Evolutionary conservation across 2,329 filamentous ascomycete genomes (phyloP), one percentile per base, ranked within the genome.

Genomic region (Colletotrichum tamarilloi): DNA sequence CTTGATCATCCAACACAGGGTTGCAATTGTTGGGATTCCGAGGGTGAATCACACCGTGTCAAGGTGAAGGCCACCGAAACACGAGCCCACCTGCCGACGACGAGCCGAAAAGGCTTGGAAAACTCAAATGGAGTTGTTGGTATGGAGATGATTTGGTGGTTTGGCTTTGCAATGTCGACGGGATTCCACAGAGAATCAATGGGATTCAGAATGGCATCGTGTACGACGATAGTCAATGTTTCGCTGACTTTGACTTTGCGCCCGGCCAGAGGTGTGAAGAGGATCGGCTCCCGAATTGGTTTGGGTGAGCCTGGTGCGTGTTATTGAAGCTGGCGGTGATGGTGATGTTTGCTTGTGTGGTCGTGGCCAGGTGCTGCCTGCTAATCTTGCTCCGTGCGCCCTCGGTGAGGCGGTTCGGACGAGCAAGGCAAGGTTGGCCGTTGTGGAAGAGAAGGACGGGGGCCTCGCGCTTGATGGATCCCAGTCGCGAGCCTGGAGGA

Each of bases 31-130:
- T 72, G 62, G 72, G 71, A 66, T 70, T 71, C 56, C 57, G 32
- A 65, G 46, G 52, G 55, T 70, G 67, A 73, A 73, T 70, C 67
- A 73, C 42, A 70, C 70, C 30, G 55, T 69, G 66, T 55, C 66
- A 60, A 73, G 70, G 70, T 73, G 70, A 73, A 64, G 32, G 30
- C 62, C 68, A 60, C 67, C 67, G 70, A 62, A 70, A 65, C 70
- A 65, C 46, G 59, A 65, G 66, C 67, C 55, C 35, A 63, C 38
- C 46, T 16, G n/a, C 32, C 46, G 56, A 58, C 42, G 32, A 64
- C 30, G 42, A 60, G 56, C 42, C 26, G 11, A 32, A 53, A 26
- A 35, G 62, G 55, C 35, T 55, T 28, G 7, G 58, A 68, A 49
- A 49, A 19, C 32, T 60, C 53, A 60, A 56, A 55, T 60, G 6